Percentiles rank a stretch among this genome's conserved stretches.
These are phyloP conservation scores for Monascus purpureus DNA, from an alignment of 495 filamentous ascomycete species.

Conservation along the genomic window DNA sequence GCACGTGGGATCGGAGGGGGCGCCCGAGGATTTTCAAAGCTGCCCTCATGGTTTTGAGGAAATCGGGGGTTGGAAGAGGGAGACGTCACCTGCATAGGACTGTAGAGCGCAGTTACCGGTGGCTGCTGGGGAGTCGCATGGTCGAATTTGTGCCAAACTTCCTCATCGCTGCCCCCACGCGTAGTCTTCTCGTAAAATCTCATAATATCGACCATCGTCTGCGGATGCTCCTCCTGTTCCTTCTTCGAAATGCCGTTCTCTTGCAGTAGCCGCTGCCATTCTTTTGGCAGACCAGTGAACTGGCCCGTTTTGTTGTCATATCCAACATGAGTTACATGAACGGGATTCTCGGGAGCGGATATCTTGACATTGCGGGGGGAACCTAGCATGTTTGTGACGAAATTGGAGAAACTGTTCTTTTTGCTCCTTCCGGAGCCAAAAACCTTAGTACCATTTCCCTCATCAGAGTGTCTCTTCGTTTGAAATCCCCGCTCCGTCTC, in stretches of 20 bases:
- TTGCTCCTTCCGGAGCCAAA: constrained; percentile 51
- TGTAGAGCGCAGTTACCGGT: constrained; percentile 21
- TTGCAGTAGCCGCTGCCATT: constrained; percentile 92
- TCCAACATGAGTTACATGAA: constrained; percentile 95
- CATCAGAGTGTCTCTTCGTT: constrained; percentile 77
- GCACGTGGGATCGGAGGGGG: constrained; percentile 74
- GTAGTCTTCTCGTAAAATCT: constrained; percentile 91
- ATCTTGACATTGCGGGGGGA: constrained; percentile 85
- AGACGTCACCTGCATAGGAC: constrained; percentile 23
- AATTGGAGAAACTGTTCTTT: constrained; percentile 88
- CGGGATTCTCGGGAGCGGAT: constrained; percentile 89
- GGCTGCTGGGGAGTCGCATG: constrained; percentile 54
- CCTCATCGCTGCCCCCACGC: constrained; percentile 65
- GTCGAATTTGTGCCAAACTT: constrained; percentile 90
- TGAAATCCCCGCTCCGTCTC: constrained; percentile 31
- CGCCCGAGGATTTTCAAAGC: constrained; percentile 92
- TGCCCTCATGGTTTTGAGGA: constrained; percentile 77
- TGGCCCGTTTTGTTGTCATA: constrained; percentile 95
- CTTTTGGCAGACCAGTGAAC: constrained; percentile 91
- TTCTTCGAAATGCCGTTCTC: constrained; percentile 94
- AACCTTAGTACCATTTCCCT: constrained; percentile 46
- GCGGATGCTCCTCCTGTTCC: constrained; percentile 88
- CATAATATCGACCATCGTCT: constrained; percentile 88
- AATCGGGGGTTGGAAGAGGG: constrained; percentile 90
- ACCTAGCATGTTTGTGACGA: constrained; percentile 85